Evolutionary conservation across 495 filamentous ascomycete species (phyloP).

Genomic region (Trichodelitschia bisporula): DNA sequence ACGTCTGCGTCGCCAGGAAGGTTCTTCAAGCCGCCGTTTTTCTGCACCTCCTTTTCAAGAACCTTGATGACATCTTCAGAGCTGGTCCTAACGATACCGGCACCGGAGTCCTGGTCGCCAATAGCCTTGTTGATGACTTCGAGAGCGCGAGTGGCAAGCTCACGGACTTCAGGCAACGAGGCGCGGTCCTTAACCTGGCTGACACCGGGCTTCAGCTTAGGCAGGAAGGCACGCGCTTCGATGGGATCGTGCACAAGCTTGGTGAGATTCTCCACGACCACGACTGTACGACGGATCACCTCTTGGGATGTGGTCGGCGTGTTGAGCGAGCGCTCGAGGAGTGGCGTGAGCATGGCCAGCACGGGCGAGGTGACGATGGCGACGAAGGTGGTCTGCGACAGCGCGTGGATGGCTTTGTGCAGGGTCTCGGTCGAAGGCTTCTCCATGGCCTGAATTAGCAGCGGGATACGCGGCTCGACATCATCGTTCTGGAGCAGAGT

Average conservation of each 20-base stretch:
- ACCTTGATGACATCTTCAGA: constrained; percentile 56
- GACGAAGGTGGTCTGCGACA: constrained; percentile 97
- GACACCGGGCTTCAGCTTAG: constrained; percentile 84
- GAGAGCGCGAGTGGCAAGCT: constrained; percentile 61
- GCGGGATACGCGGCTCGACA: constrained; percentile 74
- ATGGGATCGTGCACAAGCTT: constrained; percentile 96
- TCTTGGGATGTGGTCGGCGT: constrained; percentile 69
- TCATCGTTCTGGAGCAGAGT: constrained; percentile 92
- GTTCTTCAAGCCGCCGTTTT: constrained; percentile 31
- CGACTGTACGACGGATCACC: constrained; percentile 83
- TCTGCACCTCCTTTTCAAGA: constrained; percentile 49
- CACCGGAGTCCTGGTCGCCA: constrained; percentile 33
- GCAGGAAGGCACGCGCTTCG: constrained; percentile 86
- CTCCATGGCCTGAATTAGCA: constrained; percentile 86
- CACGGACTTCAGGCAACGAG: constrained; percentile 82
- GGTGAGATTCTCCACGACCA: constrained; percentile 97
- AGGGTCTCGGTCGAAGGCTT: constrained; percentile 72
- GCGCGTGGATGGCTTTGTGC: constrained; percentile 85
- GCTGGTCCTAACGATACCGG: constrained; percentile 35
- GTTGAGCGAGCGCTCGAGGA: constrained; percentile 81
- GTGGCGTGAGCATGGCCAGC: constrained; percentile 84
- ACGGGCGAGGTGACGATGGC: constrained; percentile 94
- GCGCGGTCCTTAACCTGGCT: constrained; percentile 70
- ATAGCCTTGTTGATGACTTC: constrained; percentile 88
- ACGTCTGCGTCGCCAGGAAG: constrained; percentile 30